Base-by-base conservation (phyloP, 495 filamentous ascomycete species). In the Pyrenula aspistea region DNA sequence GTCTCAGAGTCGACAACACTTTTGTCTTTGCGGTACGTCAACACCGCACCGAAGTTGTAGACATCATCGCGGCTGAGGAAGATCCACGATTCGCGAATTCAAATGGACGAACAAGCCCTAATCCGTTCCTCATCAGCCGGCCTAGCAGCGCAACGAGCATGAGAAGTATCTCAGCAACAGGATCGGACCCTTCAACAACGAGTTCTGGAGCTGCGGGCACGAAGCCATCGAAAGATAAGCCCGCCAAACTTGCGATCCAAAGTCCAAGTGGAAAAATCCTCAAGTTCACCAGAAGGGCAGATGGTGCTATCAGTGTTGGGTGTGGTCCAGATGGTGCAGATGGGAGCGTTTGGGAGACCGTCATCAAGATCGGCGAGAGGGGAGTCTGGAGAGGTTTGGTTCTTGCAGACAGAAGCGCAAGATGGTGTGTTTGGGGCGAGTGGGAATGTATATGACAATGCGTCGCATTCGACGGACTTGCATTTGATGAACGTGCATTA, bases 361-460 rank as follows among this genome's bases (percentile, higher is more conserved):
- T 97, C 50, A 95, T 98, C 68, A 98, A 98, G 74, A 90, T 92
- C 68, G 89, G 88, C 0, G 93, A 98, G 66, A 77, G 84, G 24
- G 93, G 93, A 0, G 79, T 85, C 23, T 98, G 93, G 93, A 82
- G 93, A 58, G 94, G 89, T 0, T 70, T 99, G 55, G 93, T 99
- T 59, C 77, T 99, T 20, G 93, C 93, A 12, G 93, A 99, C 75
- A 80, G 93, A 55, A 96, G 88, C 59, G 94, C 92, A 10, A 77
- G 93, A 59, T 99, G 93, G 93, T 97, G 94, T 71, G 93, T 99
- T 22, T 99, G 95, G 74, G 92, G 86, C 24, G 93, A 99, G 73
- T 99, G 93, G 93, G 82, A 88, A 59, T 83, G 82, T 68, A 70
- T 77, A 54, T 85, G 62, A 72, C n/a, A n/a, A n/a, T n/a, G n/a